phyloP scores from a whole-genome alignment of 2,329 filamentous ascomycete genomes.

The Hypoxylon sp. region DNA sequence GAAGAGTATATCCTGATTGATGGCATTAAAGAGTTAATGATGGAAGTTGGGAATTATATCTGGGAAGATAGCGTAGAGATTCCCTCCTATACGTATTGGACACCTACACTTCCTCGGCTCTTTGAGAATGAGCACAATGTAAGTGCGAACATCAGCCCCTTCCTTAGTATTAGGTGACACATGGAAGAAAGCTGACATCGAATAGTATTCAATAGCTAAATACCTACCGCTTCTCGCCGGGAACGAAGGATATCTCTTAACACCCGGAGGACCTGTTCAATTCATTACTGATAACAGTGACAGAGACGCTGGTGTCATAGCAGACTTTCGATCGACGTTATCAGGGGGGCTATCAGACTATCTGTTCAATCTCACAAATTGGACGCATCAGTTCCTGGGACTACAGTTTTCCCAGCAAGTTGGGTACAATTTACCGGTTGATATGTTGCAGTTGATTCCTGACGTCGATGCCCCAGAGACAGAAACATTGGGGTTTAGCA shows the following conservation, averaged over 20 bases:
- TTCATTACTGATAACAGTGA: slow-evolving; percentile 1
- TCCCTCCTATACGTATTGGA: neutral
- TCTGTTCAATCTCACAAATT: neutral
- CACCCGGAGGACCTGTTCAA: neutral
- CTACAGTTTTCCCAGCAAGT: neutral
- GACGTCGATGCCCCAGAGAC: neutral
- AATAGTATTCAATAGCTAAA: neutral
- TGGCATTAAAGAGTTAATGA: neutral
- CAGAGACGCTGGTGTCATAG: neutral
- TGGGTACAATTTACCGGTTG: neutral
- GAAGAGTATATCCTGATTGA: slow-evolving; percentile 1
- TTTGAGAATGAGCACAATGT: slow-evolving; percentile 1
- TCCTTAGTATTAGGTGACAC: neutral
- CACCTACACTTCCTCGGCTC: neutral
- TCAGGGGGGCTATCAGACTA: neutral
- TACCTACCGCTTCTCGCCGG: neutral
- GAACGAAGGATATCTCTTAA: neutral
- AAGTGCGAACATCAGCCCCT: neutral
- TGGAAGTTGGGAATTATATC: neutral
- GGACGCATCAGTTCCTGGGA: neutral
- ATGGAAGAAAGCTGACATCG: neutral
- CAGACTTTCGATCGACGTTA: neutral
- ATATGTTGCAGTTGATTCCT: neutral
- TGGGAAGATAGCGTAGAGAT: slow-evolving; percentile 2
- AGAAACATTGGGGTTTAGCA: neutral